These are phyloP conservation scores for Rubia balearica DNA, from an alignment of 305 asterid genomes.

Conservation along the genomic window DNA sequence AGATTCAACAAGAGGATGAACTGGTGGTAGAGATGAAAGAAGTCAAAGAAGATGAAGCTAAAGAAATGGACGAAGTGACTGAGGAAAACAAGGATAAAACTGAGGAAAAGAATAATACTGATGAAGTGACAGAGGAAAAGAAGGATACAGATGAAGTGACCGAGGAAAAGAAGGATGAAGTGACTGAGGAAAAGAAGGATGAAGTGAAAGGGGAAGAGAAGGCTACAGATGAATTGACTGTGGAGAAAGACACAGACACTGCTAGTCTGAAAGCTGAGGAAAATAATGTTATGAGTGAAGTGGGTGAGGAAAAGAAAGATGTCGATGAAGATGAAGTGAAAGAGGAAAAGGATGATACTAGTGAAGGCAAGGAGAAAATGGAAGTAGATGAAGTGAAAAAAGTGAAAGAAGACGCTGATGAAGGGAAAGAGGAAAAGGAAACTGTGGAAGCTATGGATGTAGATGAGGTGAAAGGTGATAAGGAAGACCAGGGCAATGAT, in stretches of 20 bases:
- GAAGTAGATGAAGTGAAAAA: not conserved
- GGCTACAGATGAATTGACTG: not conserved
- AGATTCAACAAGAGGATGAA: not conserved
- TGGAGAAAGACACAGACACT: not conserved
- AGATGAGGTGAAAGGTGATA: constrained; percentile 12
- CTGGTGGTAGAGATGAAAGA: constrained; percentile 8
- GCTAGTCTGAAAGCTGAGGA: not conserved
- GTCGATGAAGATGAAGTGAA: not conserved
- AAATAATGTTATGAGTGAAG: not conserved
- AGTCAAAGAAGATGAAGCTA: not conserved
- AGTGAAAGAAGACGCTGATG: constrained; percentile 10
- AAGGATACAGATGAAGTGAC: not conserved
- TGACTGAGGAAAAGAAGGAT: constrained; percentile 6
- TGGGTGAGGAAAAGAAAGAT: not conserved
- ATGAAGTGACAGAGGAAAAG: constrained; percentile 6
- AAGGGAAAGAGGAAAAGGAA: not conserved
- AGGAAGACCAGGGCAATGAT: not conserved
- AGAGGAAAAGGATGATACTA: not conserved
- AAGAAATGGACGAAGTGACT: constrained; percentile 9
- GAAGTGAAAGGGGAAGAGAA: not conserved
- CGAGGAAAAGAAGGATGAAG: not conserved
- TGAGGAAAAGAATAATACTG: not conserved
- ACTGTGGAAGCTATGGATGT: not conserved
- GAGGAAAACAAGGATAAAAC: not conserved
- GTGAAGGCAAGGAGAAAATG: not conserved